These are phyloP conservation scores for Xylaria nigripes DNA, from an alignment of 495 filamentous ascomycete species.

Conservation along the genomic window DNA sequence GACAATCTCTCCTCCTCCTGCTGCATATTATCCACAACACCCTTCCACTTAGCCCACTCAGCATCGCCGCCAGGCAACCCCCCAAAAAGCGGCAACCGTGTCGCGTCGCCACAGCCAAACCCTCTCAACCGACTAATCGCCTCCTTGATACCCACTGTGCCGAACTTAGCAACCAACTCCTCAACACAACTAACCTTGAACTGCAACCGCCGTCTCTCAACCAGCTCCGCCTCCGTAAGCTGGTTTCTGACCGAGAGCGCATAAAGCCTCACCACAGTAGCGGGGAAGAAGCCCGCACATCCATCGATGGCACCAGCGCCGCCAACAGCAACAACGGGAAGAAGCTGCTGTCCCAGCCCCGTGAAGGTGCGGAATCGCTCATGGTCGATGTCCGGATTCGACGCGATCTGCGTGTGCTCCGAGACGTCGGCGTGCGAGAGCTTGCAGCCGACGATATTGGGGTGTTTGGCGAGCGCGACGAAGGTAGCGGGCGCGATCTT, in stretches of 20 bases:
- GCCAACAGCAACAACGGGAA: conserved; percentile 51
- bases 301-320: conserved; percentile 58
- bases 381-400: conserved; percentile 41
- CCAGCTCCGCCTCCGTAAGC: conserved; percentile 14
- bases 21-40: conserved; percentile 15
- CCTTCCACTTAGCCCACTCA: conserved; percentile 24
- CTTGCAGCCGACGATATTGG: conserved; percentile 59
- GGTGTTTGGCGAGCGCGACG: conserved; percentile 43
- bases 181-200: conserved; percentile 49
- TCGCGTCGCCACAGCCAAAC: conserved; percentile 48
- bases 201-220: conserved; percentile 45
- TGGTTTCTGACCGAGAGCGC: conserved; percentile 34
- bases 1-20: conserved; percentile 16
- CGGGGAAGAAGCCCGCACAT: conserved; percentile 53
- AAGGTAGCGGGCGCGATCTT: conserved; percentile 48
- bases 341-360: conserved; percentile 58
- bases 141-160: conserved; percentile 56
- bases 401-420: conserved; percentile 51
- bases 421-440: conserved; percentile 60
- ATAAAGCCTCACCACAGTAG: conserved; percentile 48
- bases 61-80: conserved; percentile 40
- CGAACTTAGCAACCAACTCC: conserved; percentile 49
- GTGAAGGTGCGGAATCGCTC: conserved; percentile 52
- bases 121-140: conserved; percentile 45
- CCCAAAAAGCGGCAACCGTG: conserved; percentile 45